Base-by-base conservation (phyloP, 2,329 filamentous ascomycete species). In the Phaeosphaeriaceae sp. region DNA sequence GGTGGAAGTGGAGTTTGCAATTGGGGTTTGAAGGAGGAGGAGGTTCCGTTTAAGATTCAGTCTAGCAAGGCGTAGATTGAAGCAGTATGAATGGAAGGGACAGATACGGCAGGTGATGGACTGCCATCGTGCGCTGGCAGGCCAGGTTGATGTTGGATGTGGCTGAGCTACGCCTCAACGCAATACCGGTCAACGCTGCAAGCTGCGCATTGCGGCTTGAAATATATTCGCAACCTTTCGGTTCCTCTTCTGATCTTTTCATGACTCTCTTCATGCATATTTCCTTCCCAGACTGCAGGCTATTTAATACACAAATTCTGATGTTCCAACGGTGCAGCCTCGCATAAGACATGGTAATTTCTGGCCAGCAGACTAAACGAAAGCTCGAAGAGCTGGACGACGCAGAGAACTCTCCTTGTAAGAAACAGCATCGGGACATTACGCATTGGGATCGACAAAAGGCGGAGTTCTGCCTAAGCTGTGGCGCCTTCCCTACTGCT, bases 1-100 rank as follows among this genome's bases (percentile, higher is more conserved):
- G 60, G 64, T 28, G 58, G 59, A 28, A 69, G 66, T 43, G 71
- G 69, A 15, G 59, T 58, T 15, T 74, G 70, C 44, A 32, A 23
- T 4, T 69, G 61, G 55, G 49, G 55, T 10, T 42, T 71, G 44
- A 59, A 54, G 26, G 8, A 30, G 3, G 60, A 59, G 5, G 43
- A 52, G 44, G 54, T 40, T 7, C 58, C 58, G 43, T 47, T 55
- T 8, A 40, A 54, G 24, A 30, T 56, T 28, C 52, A 15, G 32
- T 55, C 63, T 23, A 53, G 24, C 5, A 55, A 49, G 32, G n/a
- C 49, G 26, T 53, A 40, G 32, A 47, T n/a, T n/a, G n/a, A n/a
- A n/a, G n/a, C n/a, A n/a, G n/a, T n/a, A n/a, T n/a, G n/a, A n/a
- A n/a, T n/a, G n/a, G n/a, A n/a, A n/a, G n/a, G n/a, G n/a, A n/a